Conservation (phyloP, 768 basidiomycete genomes). For the Gyrodon lividus region DNA sequence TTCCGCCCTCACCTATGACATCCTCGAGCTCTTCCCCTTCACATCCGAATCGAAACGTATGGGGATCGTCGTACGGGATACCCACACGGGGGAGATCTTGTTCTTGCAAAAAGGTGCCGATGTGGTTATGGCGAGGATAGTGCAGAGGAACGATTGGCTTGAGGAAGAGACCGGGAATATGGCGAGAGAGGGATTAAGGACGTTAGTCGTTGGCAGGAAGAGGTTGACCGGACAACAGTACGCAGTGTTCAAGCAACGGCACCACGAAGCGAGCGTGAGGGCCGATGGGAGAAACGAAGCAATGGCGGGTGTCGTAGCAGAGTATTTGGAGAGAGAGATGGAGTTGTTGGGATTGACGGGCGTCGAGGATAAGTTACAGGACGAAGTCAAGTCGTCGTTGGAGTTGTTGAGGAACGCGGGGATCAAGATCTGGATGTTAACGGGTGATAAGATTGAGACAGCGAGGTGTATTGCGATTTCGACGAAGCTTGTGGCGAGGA, state of each 20-base stretch:
- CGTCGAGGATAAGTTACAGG: constrained; percentile 98
- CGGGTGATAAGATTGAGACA: constrained; percentile 98
- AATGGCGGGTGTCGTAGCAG: constrained; percentile 69
- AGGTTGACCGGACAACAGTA: constrained; percentile 68
- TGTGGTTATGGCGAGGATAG: constrained; percentile 95
- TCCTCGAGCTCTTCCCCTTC: constrained; percentile 96
- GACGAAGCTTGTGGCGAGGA: constrained; percentile 91
- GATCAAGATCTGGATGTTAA: constrained; percentile 99
- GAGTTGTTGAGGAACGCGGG: constrained; percentile 94
- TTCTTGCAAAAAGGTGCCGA: constrained; percentile 98
- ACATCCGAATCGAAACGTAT: constrained; percentile 99
- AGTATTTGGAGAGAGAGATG: constrained; percentile 82
- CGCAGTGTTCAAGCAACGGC: constrained; percentile 63
- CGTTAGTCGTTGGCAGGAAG: constrained; percentile 89
- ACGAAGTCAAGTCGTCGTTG: constrained; percentile 91
- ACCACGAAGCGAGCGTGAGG: constrained; percentile 77
- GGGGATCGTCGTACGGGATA: constrained; percentile 93
- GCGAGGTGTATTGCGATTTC: constrained; percentile 98
- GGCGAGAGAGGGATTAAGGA: constrained; percentile 94
- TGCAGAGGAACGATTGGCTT: constrained; percentile 97
- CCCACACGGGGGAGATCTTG: constrained; percentile 68
- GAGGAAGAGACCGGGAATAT: constrained; percentile 99
- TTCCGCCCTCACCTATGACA: constrained; percentile 65
- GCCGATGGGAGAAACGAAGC: constrained; percentile 81
- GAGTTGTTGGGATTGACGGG: constrained; percentile 93